A percentile compares a stretch with the other conserved stretches of the same genome.
Conservation (phyloP, 2,329 filamentous ascomycete genomes). For the Fonsecaea multimorphosa region DNA sequence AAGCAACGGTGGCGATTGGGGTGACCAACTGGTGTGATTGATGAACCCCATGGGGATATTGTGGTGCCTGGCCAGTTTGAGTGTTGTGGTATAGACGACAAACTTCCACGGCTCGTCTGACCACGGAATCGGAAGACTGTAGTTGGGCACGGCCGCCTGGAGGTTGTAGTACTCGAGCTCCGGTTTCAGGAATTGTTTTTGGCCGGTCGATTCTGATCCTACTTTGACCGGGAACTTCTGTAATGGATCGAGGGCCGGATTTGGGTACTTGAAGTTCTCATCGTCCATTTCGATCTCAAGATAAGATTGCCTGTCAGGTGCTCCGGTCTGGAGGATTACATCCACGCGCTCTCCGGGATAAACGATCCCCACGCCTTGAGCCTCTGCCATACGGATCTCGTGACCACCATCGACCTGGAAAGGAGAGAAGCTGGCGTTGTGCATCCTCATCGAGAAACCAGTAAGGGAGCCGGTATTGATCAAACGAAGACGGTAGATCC, state of each 20-base stretch:
- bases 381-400: conserved; percentile 40
- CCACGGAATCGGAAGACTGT: conserved; percentile 43
- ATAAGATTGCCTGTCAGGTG: conserved; percentile 1
- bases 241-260: conserved; percentile 48
- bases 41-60: conserved; percentile 56
- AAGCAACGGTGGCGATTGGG: conserved; percentile 46
- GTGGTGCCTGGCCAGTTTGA: conserved; percentile 51
- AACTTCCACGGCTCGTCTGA: conserved; percentile 41
- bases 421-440: conserved; percentile 45
- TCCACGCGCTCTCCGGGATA: conserved; percentile 56
- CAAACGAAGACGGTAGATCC: conserved; percentile 64
- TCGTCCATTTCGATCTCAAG: conserved; percentile 27
- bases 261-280: conserved; percentile 51
- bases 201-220: not conserved
- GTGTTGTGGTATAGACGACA: conserved; percentile 55
- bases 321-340: conserved; percentile 42
- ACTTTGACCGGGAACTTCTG: conserved; percentile 48
- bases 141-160: conserved; percentile 38
- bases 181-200: not conserved
- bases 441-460: conserved; percentile 49
- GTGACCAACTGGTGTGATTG: conserved; percentile 55
- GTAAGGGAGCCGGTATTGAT: conserved; percentile 76
- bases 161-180: conserved; percentile 39
- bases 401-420: conserved; percentile 54
- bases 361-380: conserved; percentile 49